Percentiles rank a stretch among this genome's conserved stretches.
Evolutionary conservation across 1,139 yeast species (phyloP).

Genomic region (Debaryomycetaceae sp.): DNA sequence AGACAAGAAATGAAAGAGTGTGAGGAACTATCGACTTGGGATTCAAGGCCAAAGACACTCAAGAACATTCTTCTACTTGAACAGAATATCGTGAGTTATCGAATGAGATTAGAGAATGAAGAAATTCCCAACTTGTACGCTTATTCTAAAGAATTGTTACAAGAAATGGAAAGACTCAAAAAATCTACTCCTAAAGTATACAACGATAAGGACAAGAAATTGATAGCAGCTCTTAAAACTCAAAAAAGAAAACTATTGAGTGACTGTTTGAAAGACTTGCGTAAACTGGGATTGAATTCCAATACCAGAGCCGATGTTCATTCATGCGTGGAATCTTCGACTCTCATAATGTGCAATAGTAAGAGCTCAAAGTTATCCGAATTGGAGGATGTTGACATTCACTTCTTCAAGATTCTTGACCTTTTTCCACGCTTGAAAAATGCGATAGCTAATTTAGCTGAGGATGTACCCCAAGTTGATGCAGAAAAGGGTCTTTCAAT

Average conservation of each 20-base stretch:
- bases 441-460: slow-evolving; percentile 56
- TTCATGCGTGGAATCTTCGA: slow-evolving; percentile 59
- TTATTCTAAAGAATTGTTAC: slow-evolving; percentile 52
- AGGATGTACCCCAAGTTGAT: slow-evolving; percentile 75
- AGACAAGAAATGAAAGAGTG: slow-evolving; percentile 14
- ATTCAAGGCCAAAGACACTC: slow-evolving; percentile 52
- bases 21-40: slow-evolving; percentile 43
- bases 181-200: slow-evolving; percentile 73
- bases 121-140: slow-evolving; percentile 42
- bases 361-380: slow-evolving; percentile 38
- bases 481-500: slow-evolving; percentile 76
- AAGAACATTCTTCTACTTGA: slow-evolving; percentile 49
- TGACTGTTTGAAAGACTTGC: slow-evolving; percentile 70
- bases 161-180: slow-evolving; percentile 60
- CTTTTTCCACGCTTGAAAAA: slow-evolving; percentile 75
- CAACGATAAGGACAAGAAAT: slow-evolving; percentile 73
- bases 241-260: slow-evolving; percentile 79
- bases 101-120: slow-evolving; percentile 31
- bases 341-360: slow-evolving; percentile 56
- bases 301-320: slow-evolving; percentile 64
- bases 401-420: slow-evolving; percentile 72
- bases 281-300: slow-evolving; percentile 70
- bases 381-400: slow-evolving; percentile 51
- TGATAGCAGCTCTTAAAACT: slow-evolving; percentile 67
- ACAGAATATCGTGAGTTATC: slow-evolving; percentile 52